Conservation (phyloP, 2,329 filamentous ascomycete genomes). For the Botrytis cinerea region DNA sequence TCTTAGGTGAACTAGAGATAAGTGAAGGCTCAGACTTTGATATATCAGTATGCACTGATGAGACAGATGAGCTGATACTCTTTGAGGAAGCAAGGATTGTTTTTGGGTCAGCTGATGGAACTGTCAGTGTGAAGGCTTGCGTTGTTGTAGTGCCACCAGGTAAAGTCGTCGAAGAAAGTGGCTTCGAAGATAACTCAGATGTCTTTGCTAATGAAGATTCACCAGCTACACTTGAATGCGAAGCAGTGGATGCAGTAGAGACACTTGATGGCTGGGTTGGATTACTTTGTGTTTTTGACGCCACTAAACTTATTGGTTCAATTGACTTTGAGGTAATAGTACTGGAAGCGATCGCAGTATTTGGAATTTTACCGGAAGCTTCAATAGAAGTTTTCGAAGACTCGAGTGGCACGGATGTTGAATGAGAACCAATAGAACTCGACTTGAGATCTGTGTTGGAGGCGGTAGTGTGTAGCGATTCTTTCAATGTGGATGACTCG, state of each 20-base stretch:
- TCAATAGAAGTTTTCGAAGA: not conserved
- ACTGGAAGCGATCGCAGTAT: not conserved
- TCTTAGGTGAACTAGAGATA: not conserved
- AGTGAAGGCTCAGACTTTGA: not conserved
- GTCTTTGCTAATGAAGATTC: not conserved
- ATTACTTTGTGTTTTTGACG: not conserved
- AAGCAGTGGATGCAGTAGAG: not conserved
- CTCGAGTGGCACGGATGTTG: not conserved
- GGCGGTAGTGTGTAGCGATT: not conserved
- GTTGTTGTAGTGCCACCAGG: conserved; percentile 2
- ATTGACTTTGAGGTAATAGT: not conserved
- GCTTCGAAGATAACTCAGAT: not conserved
- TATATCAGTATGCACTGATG: not conserved
- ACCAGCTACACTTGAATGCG: not conserved
- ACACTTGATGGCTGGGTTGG: not conserved
- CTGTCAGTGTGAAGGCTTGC: conserved; percentile 17
- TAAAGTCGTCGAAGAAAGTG: conserved; percentile 8
- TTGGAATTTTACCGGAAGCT: not conserved
- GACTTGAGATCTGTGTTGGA: not conserved
- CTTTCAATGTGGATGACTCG: conserved; percentile 12
- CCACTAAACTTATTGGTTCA: not conserved
- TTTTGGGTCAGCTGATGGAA: not conserved
- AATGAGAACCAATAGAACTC: not conserved
- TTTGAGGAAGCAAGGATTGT: not conserved
- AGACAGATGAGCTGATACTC: not conserved